phyloP scores from a whole-genome alignment of 768 basidiomycete genomes.

The Suillus paluster region DNA sequence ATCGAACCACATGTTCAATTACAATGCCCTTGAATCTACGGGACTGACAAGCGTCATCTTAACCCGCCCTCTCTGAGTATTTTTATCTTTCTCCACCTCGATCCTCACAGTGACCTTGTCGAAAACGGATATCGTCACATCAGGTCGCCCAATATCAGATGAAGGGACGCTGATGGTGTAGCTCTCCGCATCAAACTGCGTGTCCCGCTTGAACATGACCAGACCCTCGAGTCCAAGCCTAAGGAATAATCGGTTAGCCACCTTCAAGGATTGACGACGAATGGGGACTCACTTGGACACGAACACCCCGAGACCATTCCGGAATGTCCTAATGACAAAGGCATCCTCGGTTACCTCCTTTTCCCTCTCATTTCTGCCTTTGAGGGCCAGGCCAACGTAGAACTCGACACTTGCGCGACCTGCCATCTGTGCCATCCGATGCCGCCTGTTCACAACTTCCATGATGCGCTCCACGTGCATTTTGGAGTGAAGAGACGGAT shows the following conservation, averaged over 20 bases:
- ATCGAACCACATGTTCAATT: slow-evolving; percentile 12
- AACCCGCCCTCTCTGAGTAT: slow-evolving; percentile 88
- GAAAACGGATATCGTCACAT: slow-evolving; percentile 81
- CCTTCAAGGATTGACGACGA: neutral
- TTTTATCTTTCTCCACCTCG: slow-evolving; percentile 91
- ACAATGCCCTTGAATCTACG: slow-evolving; percentile 56
- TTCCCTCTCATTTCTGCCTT: slow-evolving; percentile 58
- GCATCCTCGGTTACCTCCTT: slow-evolving; percentile 74
- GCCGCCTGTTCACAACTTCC: slow-evolving; percentile 86
- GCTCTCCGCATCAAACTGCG: slow-evolving; percentile 88
- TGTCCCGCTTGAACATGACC: slow-evolving; percentile 91
- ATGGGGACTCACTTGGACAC: slow-evolving; percentile 77
- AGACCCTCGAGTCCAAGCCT: slow-evolving; percentile 95
- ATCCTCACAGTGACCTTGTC: slow-evolving; percentile 93
- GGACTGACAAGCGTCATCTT: slow-evolving; percentile 80
- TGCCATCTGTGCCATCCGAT: slow-evolving; percentile 98
- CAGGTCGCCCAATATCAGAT: slow-evolving; percentile 26
- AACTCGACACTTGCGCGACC: slow-evolving; percentile 97
- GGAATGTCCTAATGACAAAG: slow-evolving; percentile 91
- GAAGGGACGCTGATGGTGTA: slow-evolving; percentile 79
- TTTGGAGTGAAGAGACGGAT: slow-evolving; percentile 88
- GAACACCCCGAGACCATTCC: slow-evolving; percentile 96
- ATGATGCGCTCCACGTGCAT: slow-evolving; percentile 84
- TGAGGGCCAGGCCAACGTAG: slow-evolving; percentile 92
- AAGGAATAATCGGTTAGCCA: neutral